Conservation (phyloP, 2,329 filamentous ascomycete genomes). For the Chlorencoelia australis region DNA sequence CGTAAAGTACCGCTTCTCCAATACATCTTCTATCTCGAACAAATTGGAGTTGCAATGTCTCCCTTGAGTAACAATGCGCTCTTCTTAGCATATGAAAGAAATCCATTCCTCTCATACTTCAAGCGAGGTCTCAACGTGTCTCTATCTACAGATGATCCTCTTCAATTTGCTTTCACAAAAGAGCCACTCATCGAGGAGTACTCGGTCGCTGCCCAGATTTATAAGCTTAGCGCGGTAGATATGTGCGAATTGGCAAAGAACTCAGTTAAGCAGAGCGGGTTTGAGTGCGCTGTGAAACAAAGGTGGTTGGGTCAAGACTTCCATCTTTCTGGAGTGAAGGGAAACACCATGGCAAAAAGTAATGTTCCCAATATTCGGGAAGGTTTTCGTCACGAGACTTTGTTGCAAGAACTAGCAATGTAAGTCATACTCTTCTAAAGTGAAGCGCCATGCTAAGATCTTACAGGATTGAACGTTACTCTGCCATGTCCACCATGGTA, state of each 20-base stretch:
- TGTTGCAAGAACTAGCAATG: conserved; percentile 77
- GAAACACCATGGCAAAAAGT: conserved; percentile 90
- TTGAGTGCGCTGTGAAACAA: conserved; percentile 79
- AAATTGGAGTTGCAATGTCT: conserved; percentile 99
- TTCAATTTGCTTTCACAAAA: conserved; percentile 98
- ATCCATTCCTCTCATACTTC: conserved; percentile 94
- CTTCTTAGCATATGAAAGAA: conserved; percentile 92
- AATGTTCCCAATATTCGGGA: conserved; percentile 92
- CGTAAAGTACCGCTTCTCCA: conserved; percentile 91
- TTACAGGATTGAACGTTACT: conserved; percentile 28
- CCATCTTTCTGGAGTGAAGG: conserved; percentile 65
- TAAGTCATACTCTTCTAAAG: conserved; percentile 34
- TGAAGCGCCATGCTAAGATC: conserved; percentile 7
- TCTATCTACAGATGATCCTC: conserved; percentile 87
- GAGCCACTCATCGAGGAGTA: conserved; percentile 98
- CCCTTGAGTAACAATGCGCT: conserved; percentile 95
- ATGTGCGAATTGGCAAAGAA: conserved; percentile 99
- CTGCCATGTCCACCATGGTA: conserved; percentile 15
- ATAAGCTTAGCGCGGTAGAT: conserved; percentile 91
- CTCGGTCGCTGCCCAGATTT: conserved; percentile 94
- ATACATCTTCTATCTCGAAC: conserved; percentile 95
- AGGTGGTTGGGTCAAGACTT: conserved; percentile 82
- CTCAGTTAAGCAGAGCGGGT: conserved; percentile 89
- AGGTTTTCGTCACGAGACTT: conserved; percentile 79
- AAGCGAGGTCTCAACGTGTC: conserved; percentile 91